A percentile compares a stretch with the other conserved stretches of the same genome.
Evolutionary conservation across 805 yeast species (phyloP).

Genomic region (Schwanniomyces sp.): DNA sequence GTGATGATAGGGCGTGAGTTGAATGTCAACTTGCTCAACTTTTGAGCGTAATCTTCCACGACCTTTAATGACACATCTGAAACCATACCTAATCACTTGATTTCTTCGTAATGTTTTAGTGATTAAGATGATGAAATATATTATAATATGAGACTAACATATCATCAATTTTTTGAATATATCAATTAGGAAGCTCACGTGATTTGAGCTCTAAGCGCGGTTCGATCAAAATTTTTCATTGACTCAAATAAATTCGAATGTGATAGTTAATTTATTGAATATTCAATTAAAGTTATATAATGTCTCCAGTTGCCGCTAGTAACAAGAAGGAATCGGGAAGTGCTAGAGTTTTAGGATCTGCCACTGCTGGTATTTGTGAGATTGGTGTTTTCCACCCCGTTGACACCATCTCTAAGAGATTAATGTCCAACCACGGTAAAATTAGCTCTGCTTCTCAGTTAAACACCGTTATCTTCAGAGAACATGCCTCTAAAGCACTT

Average conservation of each 20-base stretch:
- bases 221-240: slow-evolving; percentile 2
- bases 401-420: slow-evolving; percentile 95
- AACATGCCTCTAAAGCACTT: slow-evolving; percentile 70
- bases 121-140: neutral
- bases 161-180: neutral
- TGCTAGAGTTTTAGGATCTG: slow-evolving; percentile 96
- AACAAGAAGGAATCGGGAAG: slow-evolving; percentile 86
- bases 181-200: slow-evolving; percentile 5
- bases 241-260: neutral
- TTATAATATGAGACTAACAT: neutral
- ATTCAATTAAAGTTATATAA: slow-evolving; percentile 5
- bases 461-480: slow-evolving; percentile 84
- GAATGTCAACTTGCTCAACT: slow-evolving; percentile 75
- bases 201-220: slow-evolving; percentile 4
- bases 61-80: slow-evolving; percentile 5
- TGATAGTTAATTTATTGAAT: neutral
- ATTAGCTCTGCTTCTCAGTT: slow-evolving; percentile 64
- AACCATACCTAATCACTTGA: slow-evolving; percentile 3
- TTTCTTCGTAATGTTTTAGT: neutral
- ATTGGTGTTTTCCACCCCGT: slow-evolving; percentile 98
- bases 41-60: slow-evolving; percentile 61
- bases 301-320: slow-evolving; percentile 37
- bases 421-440: slow-evolving; percentile 78
- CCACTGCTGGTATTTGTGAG: slow-evolving; percentile 96
- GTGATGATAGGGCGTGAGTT: slow-evolving; percentile 90